Conservation (phyloP, 345 rosid species). For the Dovyalis caffra region DNA sequence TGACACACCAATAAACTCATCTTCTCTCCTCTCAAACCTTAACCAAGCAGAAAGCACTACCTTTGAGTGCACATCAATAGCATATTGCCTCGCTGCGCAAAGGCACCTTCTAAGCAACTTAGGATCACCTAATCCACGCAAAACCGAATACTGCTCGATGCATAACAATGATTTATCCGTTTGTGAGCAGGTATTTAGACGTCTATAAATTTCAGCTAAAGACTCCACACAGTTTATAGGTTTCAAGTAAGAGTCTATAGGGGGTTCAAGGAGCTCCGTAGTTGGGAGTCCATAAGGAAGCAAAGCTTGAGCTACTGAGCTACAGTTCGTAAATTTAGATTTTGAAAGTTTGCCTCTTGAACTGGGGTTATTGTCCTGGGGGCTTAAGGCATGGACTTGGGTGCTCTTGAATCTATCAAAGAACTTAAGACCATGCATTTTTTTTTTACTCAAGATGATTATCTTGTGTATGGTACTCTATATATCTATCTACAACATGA, state of each 20-base stretch:
- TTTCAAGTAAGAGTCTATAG: conserved; percentile 63
- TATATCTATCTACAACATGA: not conserved
- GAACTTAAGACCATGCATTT: conserved; percentile 56
- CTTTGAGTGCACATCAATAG: conserved; percentile 68
- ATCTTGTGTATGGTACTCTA: not conserved
- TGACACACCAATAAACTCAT: conserved; percentile 59
- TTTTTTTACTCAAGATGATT: not conserved
- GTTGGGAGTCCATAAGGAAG: conserved; percentile 67
- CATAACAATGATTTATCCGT: conserved; percentile 45
- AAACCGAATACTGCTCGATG: conserved; percentile 63
- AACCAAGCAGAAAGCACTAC: conserved; percentile 86
- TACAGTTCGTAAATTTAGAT: conserved; percentile 39
- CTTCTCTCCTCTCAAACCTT: conserved; percentile 71
- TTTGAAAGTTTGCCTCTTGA: conserved; percentile 46
- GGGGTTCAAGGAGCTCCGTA: conserved; percentile 65
- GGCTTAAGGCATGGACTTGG: conserved; percentile 64
- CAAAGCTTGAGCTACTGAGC: conserved; percentile 43
- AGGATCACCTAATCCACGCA: conserved; percentile 66
- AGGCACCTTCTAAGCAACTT: conserved; percentile 79
- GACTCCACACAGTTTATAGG: conserved; percentile 61
- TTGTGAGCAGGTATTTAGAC: conserved; percentile 44
- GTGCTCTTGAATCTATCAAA: conserved; percentile 59
- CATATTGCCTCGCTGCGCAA: conserved; percentile 57
- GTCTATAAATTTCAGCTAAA: conserved; percentile 59
- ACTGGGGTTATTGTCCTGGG: conserved; percentile 41